Evolutionary conservation across 2,329 filamentous ascomycete species (phyloP).

Genomic region (Calonectria pseudoturangicola): DNA sequence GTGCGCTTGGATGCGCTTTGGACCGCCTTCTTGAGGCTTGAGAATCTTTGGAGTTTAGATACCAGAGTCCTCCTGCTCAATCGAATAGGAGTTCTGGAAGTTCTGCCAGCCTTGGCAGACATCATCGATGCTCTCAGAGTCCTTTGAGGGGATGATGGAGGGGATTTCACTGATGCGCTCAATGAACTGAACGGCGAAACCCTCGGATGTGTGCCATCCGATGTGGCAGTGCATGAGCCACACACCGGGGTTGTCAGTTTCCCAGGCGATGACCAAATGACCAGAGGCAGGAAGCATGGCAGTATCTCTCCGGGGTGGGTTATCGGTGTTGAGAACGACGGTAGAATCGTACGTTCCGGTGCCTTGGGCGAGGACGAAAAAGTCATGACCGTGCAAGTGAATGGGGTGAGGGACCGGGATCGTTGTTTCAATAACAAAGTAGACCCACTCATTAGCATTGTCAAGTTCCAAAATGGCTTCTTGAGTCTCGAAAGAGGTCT

Average conservation of each 20-base stretch:
- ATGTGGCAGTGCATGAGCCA: slow-evolving; percentile 72
- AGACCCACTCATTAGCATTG: slow-evolving; percentile 55
- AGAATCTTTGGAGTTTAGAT: slow-evolving; percentile 16
- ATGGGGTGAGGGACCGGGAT: slow-evolving; percentile 57
- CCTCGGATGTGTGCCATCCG: slow-evolving; percentile 42
- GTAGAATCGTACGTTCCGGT: slow-evolving; percentile 45
- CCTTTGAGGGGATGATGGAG: neutral
- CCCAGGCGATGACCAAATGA: slow-evolving; percentile 68
- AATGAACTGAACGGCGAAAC: slow-evolving; percentile 38
- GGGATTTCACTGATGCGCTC: slow-evolving; percentile 37
- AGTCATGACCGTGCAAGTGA: slow-evolving; percentile 61
- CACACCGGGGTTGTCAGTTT: slow-evolving; percentile 68
- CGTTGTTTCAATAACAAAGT: slow-evolving; percentile 54
- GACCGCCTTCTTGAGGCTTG: neutral
- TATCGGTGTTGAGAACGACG: slow-evolving; percentile 50
- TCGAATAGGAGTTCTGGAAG: slow-evolving; percentile 21
- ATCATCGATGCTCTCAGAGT: slow-evolving; percentile 26
- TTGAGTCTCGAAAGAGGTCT: slow-evolving; percentile 39
- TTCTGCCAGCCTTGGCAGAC: slow-evolving; percentile 32
- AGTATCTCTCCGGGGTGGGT: slow-evolving; percentile 72
- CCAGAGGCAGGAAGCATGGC: slow-evolving; percentile 67
- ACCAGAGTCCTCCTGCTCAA: slow-evolving; percentile 39
- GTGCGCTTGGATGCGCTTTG: neutral
- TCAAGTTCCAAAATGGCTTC: slow-evolving; percentile 55
- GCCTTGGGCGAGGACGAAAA: slow-evolving; percentile 52